A percentile compares a stretch with the other conserved stretches of the same genome.
Conservation (phyloP, 176 grass and related monocot species). For the Pharus latifolius region DNA sequence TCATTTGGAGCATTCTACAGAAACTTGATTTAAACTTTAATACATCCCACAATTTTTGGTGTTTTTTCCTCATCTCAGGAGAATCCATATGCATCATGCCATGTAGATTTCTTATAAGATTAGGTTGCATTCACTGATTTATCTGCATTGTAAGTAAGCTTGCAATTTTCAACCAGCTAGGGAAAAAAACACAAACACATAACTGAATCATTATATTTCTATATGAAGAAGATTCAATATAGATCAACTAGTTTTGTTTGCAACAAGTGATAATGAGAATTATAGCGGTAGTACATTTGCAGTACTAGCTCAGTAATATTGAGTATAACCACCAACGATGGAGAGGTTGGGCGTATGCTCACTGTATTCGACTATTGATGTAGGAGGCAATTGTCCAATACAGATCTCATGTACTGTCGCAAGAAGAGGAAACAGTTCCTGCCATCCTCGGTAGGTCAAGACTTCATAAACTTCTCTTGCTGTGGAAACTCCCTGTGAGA, state of each 20-base stretch:
- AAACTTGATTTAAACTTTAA: neutral
- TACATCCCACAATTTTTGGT: neutral
- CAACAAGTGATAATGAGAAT: conserved; percentile 11
- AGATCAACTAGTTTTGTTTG: conserved; percentile 6
- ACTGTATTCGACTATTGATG: conserved; percentile 83
- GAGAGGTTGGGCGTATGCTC: conserved; percentile 51
- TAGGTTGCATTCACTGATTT: neutral
- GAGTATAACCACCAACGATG: conserved; percentile 32
- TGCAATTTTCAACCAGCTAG: neutral
- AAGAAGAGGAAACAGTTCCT: conserved; percentile 62
- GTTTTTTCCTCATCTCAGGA: neutral
- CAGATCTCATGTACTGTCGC: conserved; percentile 84
- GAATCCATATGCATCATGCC: neutral
- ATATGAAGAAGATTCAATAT: neutral
- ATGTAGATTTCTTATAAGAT: neutral
- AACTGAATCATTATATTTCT: neutral
- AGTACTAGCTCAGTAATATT: conserved; percentile 31
- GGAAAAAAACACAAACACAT: neutral
- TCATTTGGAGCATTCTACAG: neutral
- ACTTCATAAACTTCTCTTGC: conserved; percentile 90
- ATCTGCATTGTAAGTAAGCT: neutral
- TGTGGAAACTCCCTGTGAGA: conserved; percentile 69
- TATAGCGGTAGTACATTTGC: conserved; percentile 3
- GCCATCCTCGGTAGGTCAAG: conserved; percentile 68
- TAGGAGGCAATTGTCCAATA: conserved; percentile 54